phyloP scores from a whole-genome alignment of 1,284 basidiomycete genomes.

The Sanguinoderma infundibulare region DNA sequence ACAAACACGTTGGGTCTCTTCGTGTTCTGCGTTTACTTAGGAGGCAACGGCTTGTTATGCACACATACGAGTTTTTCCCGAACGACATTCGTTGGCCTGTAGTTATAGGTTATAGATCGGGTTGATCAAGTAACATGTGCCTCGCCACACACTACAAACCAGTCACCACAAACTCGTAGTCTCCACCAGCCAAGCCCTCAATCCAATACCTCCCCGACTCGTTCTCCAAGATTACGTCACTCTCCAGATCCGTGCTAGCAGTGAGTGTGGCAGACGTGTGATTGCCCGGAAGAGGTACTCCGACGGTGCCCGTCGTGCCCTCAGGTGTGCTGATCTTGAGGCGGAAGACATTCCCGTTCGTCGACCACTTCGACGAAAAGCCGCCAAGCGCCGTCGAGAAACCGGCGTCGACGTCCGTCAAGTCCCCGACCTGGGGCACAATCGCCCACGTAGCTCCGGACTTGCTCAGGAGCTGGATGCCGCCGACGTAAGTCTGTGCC shows the following conservation, averaged over 20 bases:
- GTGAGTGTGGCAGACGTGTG: constrained; percentile 3
- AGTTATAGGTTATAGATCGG: background rate
- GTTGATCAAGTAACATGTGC: background rate
- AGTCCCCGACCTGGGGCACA: constrained; percentile 19
- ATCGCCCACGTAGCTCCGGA: constrained; percentile 21
- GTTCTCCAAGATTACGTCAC: constrained; percentile 3
- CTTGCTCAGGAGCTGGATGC: constrained; percentile 23
- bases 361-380: constrained; percentile 20
- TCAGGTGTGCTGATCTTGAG: constrained; percentile 17
- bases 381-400: constrained; percentile 19
- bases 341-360: constrained; percentile 4
- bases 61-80: too few species aligned
- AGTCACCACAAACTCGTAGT: constrained; percentile 13
- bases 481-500: constrained; percentile 15
- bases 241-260: background rate
- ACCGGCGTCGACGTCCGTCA: constrained; percentile 18
- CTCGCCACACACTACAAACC: background rate
- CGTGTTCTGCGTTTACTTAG: too few species aligned
- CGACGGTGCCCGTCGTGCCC: constrained; percentile 20
- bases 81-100: too few species aligned
- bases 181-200: constrained; percentile 10
- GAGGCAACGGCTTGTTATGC: too few species aligned
- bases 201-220: constrained; percentile 17
- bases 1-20: too few species aligned
- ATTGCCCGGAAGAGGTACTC: constrained; percentile 14